Evolutionary conservation across 306 rosid genomes (phyloP), one percentile per base, ranked within the genome.

Genomic region (Cajanus cajan): DNA sequence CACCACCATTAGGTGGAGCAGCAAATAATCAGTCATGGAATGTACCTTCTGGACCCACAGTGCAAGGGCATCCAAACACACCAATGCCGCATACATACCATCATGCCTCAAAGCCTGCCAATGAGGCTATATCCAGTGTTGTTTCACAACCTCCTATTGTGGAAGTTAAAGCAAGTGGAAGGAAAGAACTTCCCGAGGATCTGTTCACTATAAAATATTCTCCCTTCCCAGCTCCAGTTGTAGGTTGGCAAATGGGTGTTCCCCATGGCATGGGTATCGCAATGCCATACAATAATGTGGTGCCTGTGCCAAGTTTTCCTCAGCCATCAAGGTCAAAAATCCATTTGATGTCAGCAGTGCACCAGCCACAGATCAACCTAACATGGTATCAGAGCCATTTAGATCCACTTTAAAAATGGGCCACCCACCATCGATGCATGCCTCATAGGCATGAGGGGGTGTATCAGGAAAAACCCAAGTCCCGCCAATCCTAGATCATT

Each of bases 101-200:
- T 52, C 83, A 76, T 82, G 78, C 76, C 71, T 61, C 85, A 41
- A 85, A 78, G 19, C 86, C 86, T 34, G 67, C 74, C 47, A 87
- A 85, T 54, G 86, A 77, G 72, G 71, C 71, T 48, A 39, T 24
- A 50, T 62, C 85, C 37, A 50, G 82, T 61, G 76, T 83, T 69
- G 71, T 78, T 55, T 83, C 92, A 28, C 94, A 86, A 71, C 65
- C 88, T 71, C 75, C 92, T 45, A 58, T 76, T 71, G 81, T 72
- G 3, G 97, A 88, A 80, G 89, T 28, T 70, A 91, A 78, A 61
- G 76, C 85, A 76, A 80, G 40, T 75, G 93, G 94, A 84, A 86
- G 97, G 87, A 86, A 22, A 74, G 99, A 84, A 77, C 86, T 93
- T 73, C 94, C 99, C 21, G 96, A 69, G 87, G 94, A 93, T 80